These are phyloP conservation scores for Backusella morwellensis DNA, from an alignment of 192 early-diverging fungal genomes.

Conservation along the genomic window DNA sequence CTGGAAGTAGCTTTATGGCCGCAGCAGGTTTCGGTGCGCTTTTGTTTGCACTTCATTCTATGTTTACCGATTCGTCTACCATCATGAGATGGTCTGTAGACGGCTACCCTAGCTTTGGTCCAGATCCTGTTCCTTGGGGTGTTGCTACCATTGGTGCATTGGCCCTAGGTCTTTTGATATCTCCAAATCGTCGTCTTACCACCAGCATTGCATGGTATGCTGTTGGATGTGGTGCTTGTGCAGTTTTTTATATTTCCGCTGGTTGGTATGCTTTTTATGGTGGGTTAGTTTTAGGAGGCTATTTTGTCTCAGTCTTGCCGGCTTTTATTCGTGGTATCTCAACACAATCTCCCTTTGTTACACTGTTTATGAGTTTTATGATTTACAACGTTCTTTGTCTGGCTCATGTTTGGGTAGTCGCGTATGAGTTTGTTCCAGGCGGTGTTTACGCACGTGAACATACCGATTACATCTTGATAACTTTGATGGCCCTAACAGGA, in stretches of 20 bases:
- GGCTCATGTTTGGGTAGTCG: constrained; percentile 78
- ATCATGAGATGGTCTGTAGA: constrained; percentile 72
- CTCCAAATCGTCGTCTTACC: constrained; percentile 42
- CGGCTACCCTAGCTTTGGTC: constrained; percentile 75
- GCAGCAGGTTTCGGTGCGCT: constrained; percentile 64
- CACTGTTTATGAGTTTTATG: constrained; percentile 57
- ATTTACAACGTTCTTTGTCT: constrained; percentile 72
- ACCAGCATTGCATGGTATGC: constrained; percentile 57
- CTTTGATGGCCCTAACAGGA: constrained; percentile 61
- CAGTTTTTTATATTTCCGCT: constrained; percentile 52
- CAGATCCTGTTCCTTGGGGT: constrained; percentile 72
- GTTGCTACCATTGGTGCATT: constrained; percentile 59
- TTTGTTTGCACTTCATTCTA: constrained; percentile 71
- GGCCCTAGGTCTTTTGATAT: constrained; percentile 54
- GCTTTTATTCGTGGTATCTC: constrained; percentile 54
- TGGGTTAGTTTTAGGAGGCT: constrained; percentile 62
- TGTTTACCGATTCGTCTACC: constrained; percentile 76
- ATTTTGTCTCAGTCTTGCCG: constrained; percentile 59
- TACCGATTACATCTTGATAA: constrained; percentile 65
- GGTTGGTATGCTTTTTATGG: constrained; percentile 65
- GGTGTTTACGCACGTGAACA: constrained; percentile 71
- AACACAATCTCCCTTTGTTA: constrained; percentile 63
- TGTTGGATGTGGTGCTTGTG: constrained; percentile 52
- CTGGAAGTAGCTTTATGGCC: constrained; percentile 43
- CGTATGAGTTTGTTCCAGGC: constrained; percentile 82